Percentiles rank a stretch among this genome's conserved stretches.
Evolutionary conservation across 179 eudicot genomes (phyloP).

Genomic region (Corrigiola litoralis): DNA sequence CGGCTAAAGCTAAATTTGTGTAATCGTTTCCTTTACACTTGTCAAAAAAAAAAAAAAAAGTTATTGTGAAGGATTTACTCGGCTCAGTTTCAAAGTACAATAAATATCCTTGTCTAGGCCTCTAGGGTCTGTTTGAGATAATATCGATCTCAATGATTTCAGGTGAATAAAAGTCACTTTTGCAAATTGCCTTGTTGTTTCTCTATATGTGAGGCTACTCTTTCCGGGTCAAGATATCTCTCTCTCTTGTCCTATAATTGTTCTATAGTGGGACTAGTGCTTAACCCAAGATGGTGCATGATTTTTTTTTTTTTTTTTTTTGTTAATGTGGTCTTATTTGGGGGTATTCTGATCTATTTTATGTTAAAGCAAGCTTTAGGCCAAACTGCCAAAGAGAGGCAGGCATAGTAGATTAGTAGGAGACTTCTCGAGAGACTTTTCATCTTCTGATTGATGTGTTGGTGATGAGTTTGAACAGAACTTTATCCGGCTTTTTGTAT

Average conservation of each 20-base stretch:
- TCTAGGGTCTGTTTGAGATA: not conserved
- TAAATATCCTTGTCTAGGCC: not conserved
- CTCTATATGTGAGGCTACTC: not conserved
- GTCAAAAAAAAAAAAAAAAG: too few species aligned
- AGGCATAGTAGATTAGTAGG: not conserved
- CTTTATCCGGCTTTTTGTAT: too few species aligned
- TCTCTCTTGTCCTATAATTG: not conserved
- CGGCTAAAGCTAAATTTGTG: too few species aligned
- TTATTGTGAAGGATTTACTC: too few species aligned
- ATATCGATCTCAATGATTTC: not conserved
- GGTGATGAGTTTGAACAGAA: too few species aligned
- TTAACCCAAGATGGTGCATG: not conserved
- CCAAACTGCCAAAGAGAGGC: not conserved
- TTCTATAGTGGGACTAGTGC: not conserved
- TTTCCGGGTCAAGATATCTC: too few species aligned
- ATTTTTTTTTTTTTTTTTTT: too few species aligned
- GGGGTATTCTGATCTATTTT: too few species aligned
- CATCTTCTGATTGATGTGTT: not conserved
- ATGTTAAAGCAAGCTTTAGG: too few species aligned
- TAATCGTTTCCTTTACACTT: too few species aligned
- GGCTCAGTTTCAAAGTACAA: too few species aligned
- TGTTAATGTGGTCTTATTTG: too few species aligned
- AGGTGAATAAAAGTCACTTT: conserved; percentile 12
- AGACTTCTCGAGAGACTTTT: not conserved
- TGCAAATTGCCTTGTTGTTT: conserved; percentile 1